These are phyloP conservation scores for Cladophialophora carrionii DNA, from an alignment of 2,329 filamentous ascomycete species.

Conservation along the genomic window DNA sequence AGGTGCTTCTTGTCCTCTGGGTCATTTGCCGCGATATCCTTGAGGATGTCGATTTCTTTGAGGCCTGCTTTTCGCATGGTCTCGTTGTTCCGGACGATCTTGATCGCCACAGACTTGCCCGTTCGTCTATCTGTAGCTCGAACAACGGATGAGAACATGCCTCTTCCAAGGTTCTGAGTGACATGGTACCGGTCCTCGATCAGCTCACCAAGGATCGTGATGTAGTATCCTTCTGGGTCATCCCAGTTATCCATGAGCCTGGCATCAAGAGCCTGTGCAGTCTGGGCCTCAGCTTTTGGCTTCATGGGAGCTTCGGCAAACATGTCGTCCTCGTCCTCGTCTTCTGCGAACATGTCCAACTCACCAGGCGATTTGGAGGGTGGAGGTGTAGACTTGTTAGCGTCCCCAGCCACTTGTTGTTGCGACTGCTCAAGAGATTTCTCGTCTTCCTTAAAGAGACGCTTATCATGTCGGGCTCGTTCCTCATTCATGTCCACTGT, in stretches of 20 bases:
- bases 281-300: constrained; percentile 53
- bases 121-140: constrained; percentile 77
- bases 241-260: constrained; percentile 91
- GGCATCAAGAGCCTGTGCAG: constrained; percentile 63
- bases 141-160: constrained; percentile 97
- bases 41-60: constrained; percentile 90
- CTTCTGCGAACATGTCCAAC: constrained; percentile 67
- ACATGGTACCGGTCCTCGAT: constrained; percentile 88
- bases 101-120: constrained; percentile 84
- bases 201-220: constrained; percentile 87
- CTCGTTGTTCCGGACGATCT: constrained; percentile 97
- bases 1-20: constrained; percentile 89
- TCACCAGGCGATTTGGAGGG: constrained; percentile 55
- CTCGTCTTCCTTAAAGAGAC: constrained; percentile 61
- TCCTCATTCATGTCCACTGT: constrained; percentile 88
- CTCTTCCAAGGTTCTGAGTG: constrained; percentile 82
- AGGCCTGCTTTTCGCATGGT: constrained; percentile 86
- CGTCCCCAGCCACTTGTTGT: constrained; percentile 56
- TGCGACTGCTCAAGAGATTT: constrained; percentile 62
- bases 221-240: constrained; percentile 95
- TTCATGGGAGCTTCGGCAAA: constrained; percentile 70
- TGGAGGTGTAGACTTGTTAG: constrained; percentile 40
- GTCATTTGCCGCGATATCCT: constrained; percentile 83
- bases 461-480: constrained; percentile 68
- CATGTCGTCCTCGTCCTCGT: constrained; percentile 79